Evolutionary conservation across 1,284 basidiomycete species (phyloP), one percentile per base, ranked within the genome.

Genomic region (Porodaedalea pini): DNA sequence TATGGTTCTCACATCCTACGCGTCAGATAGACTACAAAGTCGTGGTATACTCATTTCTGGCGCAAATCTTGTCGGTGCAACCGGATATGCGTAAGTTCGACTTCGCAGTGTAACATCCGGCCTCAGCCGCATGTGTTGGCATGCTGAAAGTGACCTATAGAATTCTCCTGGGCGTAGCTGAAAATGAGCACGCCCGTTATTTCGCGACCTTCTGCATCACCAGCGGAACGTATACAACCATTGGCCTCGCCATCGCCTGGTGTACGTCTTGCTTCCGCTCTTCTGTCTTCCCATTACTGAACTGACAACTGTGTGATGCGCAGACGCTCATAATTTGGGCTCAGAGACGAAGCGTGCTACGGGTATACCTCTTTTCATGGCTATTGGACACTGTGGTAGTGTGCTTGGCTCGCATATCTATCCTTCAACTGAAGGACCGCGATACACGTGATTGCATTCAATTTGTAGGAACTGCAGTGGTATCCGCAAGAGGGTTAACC

Each of bases 281-380:
- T 13, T 34, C 32, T 13, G 6, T 6, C 6, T 34, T 6, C 6
- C 32, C 6, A 21, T 44, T 45, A 23, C 2, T 29, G 15, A 31
- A 15, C 36, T 17, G 54, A 13, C 32, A 34, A 6, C 32, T 34
- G n/a, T 39, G 21, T 11, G 44, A 39, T 23, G 15, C 15, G 10
- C 54, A 89, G 86, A 81, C 63, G 75, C 82, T 1, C 86, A 90
- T 64, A 90, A 90, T 60, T 72, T 89, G 2, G 88, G 86, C 2
- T 89, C 87, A 0, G 87, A 90, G 69, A 86, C 85, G 2, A 89
- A 90, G 71, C 82, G 82, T 56, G 86, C 88, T 0, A 78, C 86
- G 0, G 88, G 88, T 0, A 82, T 86, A 37, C 85, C 88, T 1
- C 78, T 88, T 66, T 88, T 85, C 67, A 85, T 86, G 76, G 82